Percentiles rank a stretch among this genome's conserved stretches.
These are phyloP conservation scores for Ilyonectria mors-panacis DNA, from an alignment of 2,329 filamentous ascomycete genomes.

Conservation along the genomic window DNA sequence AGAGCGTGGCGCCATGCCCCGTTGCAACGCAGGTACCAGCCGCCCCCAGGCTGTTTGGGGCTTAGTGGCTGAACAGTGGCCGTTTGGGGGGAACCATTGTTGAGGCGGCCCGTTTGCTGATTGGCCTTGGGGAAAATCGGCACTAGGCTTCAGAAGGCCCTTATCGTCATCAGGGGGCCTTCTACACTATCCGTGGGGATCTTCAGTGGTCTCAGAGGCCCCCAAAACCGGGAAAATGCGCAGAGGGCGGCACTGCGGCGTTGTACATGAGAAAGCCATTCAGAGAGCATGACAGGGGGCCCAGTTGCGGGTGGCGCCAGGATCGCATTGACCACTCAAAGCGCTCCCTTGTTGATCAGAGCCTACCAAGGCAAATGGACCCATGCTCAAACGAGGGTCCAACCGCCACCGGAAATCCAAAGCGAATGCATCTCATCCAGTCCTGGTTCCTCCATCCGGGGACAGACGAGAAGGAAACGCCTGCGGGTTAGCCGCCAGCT, in stretches of 20 bases:
- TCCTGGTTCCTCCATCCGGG: conserved; percentile 30
- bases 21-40: conserved; percentile 41
- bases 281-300: background rate
- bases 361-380: conserved; percentile 9
- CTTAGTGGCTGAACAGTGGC: conserved; percentile 25
- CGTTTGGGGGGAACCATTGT: conserved; percentile 27
- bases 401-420: conserved; percentile 43
- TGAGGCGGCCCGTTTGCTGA: background rate
- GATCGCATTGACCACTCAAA: conserved; percentile 21
- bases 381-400: conserved; percentile 34
- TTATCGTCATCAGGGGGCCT: conserved; percentile 1
- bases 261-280: background rate
- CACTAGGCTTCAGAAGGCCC: background rate
- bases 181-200: background rate
- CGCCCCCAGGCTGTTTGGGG: conserved; percentile 34
- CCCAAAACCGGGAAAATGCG: background rate
- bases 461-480: conserved; percentile 22
- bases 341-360: conserved; percentile 26
- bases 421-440: conserved; percentile 39
- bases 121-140: background rate
- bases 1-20: conserved; percentile 37
- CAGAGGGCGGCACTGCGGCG: background rate
- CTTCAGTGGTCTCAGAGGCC: conserved; percentile 7
- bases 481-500: conserved; percentile 36
- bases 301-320: background rate